Evolutionary conservation across 176 grass and related monocot genomes (phyloP).

Genomic region (Oryza nivara): DNA sequence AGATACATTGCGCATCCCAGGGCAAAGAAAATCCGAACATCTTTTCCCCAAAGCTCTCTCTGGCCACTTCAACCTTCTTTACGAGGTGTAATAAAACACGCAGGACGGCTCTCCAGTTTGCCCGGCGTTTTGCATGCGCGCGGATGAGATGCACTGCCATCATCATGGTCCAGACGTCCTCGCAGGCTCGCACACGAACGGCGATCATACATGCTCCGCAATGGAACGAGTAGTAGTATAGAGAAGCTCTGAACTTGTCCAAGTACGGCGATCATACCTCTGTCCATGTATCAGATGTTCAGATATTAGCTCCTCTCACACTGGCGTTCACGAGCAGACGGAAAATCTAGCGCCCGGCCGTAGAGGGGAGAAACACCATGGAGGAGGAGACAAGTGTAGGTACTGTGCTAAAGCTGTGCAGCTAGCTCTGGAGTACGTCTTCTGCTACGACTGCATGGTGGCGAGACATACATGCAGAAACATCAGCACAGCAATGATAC

Average conservation of each 20-base stretch:
- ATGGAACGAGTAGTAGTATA: background rate
- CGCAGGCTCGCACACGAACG: background rate
- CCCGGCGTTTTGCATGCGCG: background rate
- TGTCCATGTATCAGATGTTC: background rate
- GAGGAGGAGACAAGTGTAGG: background rate
- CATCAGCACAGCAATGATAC: background rate
- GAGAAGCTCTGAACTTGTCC: background rate
- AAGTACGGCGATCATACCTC: background rate
- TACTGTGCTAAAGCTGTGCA: background rate
- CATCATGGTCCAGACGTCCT: slow-evolving; percentile 1
- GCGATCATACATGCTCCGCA: background rate
- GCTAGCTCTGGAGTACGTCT: background rate
- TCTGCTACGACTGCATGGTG: background rate
- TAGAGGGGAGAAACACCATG: background rate
- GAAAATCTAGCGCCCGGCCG: too few species aligned
- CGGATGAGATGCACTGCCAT: background rate
- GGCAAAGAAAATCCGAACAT: background rate
- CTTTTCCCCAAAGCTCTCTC: background rate
- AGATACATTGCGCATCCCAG: too few species aligned
- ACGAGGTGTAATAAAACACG: background rate
- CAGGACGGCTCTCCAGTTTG: background rate
- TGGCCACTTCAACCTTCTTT: background rate
- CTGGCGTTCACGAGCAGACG: background rate
- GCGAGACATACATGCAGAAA: background rate
- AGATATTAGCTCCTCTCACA: background rate